Conservation (phyloP, 176 grass and related monocot genomes). For the Pontederia crassipes region DNA sequence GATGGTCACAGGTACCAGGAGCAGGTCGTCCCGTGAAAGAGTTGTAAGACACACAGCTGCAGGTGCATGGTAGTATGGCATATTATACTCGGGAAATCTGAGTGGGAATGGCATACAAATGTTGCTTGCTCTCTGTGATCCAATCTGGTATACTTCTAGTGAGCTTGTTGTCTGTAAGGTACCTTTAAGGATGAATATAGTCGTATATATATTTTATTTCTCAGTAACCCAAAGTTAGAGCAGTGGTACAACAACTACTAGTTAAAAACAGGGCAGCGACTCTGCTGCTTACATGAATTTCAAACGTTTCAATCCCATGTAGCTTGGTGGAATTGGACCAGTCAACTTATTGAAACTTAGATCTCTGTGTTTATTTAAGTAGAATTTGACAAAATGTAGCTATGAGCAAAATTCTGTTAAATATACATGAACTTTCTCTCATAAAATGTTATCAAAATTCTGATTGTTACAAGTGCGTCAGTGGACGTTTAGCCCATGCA, state of each 20-base stretch:
- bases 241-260: no score
- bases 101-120: background rate
- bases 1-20: background rate
- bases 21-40: conserved; percentile 15
- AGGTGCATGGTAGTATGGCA: background rate
- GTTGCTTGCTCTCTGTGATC: background rate
- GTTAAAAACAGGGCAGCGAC: background rate
- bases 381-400: no score
- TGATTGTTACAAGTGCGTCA: no score
- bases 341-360: conserved; percentile 20
- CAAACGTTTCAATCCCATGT: background rate
- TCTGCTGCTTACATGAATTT: background rate
- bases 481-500: no score
- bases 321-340: conserved; percentile 13
- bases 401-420: no score
- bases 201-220: background rate
- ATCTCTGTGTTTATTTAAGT: background rate
- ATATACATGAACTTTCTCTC: no score
- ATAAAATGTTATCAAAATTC: no score
- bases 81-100: background rate
- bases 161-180: conserved; percentile 15
- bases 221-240: background rate
- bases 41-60: conserved; percentile 13
- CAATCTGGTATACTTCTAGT: background rate
- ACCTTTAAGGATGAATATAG: background rate